These are phyloP conservation scores for Sclerospora graminicola DNA, from an alignment of 352 stramenopile species.

Conservation along the genomic window DNA sequence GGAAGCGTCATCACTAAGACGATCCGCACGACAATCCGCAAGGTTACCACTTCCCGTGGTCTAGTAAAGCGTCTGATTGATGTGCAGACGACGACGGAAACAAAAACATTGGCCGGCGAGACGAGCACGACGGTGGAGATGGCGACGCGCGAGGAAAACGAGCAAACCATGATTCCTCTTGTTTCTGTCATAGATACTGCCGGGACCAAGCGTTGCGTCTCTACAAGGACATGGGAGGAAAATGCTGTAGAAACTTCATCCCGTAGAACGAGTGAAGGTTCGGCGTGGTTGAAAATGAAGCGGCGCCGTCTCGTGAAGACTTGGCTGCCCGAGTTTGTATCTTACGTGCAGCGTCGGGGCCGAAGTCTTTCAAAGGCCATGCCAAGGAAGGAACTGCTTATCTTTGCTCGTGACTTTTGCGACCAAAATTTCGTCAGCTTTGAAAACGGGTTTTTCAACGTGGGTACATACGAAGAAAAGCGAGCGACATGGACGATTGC, in stretches of 20 bases:
- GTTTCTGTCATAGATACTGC: slow-evolving; percentile 9
- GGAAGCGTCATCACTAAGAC: too few relatives aligned
- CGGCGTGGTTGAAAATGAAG: slow-evolving; percentile 20
- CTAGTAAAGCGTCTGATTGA: slow-evolving; percentile 18
- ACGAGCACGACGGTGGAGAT: slow-evolving; percentile 13
- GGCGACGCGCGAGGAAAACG: slow-evolving; percentile 6
- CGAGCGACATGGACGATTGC: slow-evolving; percentile 21
- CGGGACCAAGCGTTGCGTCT: neutral
- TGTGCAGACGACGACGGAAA: slow-evolving; percentile 19
- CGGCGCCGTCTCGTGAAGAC: slow-evolving; percentile 17
- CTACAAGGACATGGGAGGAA: slow-evolving; percentile 3
- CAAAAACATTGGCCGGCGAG: slow-evolving; percentile 10
- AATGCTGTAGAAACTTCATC: slow-evolving; percentile 1
- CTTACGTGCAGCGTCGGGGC: slow-evolving; percentile 22
- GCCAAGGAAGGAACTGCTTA: slow-evolving; percentile 21
- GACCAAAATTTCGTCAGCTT: slow-evolving; percentile 23
- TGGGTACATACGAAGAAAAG: slow-evolving; percentile 25
- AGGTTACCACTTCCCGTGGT: too few relatives aligned
- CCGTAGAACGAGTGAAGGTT: slow-evolving; percentile 12
- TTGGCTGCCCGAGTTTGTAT: slow-evolving; percentile 22
- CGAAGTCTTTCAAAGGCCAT: slow-evolving; percentile 16
- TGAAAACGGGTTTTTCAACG: slow-evolving; percentile 22
- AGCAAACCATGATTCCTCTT: slow-evolving; percentile 5
- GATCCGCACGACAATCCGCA: too few relatives aligned
- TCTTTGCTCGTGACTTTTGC: slow-evolving; percentile 24